Evolutionary conservation across 78 protist species (phyloP).

Genomic region (Salpingoeca rosetta): DNA sequence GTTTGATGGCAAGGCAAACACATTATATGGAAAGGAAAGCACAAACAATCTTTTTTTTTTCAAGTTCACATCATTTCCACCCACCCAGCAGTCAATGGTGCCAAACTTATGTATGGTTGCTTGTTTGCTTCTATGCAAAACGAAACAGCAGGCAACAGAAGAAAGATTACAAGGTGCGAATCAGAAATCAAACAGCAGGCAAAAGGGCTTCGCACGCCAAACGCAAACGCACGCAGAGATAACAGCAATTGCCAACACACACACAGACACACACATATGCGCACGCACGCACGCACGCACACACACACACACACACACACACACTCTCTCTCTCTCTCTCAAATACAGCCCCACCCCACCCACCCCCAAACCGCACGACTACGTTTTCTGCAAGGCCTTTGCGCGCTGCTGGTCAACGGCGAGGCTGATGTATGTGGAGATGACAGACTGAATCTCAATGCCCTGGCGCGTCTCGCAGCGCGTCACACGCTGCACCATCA

Average conservation of each 20-base stretch:
- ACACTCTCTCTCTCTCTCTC: not conserved
- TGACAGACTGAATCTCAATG: not conserved
- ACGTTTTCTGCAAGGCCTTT: not conserved
- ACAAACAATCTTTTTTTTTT: too few relatives aligned
- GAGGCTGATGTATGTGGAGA: not conserved
- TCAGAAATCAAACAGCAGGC: too few relatives aligned
- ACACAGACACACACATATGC: not conserved
- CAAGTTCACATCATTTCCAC: too few relatives aligned
- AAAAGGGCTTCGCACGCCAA: too few relatives aligned
- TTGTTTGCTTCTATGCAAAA: too few relatives aligned
- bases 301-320: not conserved
- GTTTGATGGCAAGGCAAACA: too few relatives aligned
- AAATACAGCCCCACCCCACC: not conserved
- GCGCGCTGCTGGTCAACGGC: not conserved
- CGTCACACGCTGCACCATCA: constrained; percentile 5
- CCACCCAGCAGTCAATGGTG: too few relatives aligned
- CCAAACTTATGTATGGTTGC: too few relatives aligned
- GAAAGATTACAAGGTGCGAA: too few relatives aligned
- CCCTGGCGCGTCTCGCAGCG: constrained; percentile 5
- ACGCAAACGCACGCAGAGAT: not conserved
- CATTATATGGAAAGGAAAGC: too few relatives aligned
- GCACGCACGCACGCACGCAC: not conserved
- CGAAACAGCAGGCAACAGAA: too few relatives aligned
- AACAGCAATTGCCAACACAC: not conserved
- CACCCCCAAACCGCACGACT: not conserved